Evolutionary conservation across 164 flowering plant species (phyloP).

Genomic region (Tetrastigma voinierianum): DNA sequence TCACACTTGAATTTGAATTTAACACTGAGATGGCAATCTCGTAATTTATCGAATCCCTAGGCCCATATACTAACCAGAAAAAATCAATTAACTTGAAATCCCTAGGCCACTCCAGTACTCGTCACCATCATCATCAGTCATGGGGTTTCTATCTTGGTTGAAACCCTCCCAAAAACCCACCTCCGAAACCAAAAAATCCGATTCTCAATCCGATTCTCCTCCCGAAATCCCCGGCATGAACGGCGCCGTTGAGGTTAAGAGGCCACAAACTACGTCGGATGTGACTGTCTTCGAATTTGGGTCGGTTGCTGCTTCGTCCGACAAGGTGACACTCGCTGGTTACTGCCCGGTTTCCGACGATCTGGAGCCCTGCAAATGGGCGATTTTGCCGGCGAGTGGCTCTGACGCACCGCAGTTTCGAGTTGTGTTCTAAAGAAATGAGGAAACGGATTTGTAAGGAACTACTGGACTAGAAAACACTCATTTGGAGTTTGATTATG

Average conservation of each 20-base stretch:
- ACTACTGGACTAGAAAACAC: background rate
- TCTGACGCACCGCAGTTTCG: slow-evolving; percentile 86
- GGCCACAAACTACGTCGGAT: slow-evolving; percentile 25
- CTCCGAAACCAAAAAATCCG: slow-evolving; percentile 11
- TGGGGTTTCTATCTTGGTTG: slow-evolving; percentile 81
- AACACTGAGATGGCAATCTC: too few relatives aligned
- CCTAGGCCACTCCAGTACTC: background rate
- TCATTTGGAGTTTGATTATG: too few relatives aligned
- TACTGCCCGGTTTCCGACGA: slow-evolving; percentile 96
- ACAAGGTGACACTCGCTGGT: slow-evolving; percentile 85
- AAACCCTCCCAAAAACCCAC: slow-evolving; percentile 21
- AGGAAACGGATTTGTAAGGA: background rate
- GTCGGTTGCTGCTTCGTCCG: slow-evolving; percentile 62
- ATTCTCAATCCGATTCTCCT: slow-evolving; percentile 17
- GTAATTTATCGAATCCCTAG: too few relatives aligned
- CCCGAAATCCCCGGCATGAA: slow-evolving; percentile 58
- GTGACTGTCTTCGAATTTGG: slow-evolving; percentile 91
- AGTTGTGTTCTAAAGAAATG: slow-evolving; percentile 57
- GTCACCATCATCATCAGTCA: slow-evolving; percentile 13
- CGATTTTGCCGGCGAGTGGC: slow-evolving; percentile 57
- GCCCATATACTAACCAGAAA: background rate
- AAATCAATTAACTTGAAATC: background rate
- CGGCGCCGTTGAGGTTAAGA: slow-evolving; percentile 76
- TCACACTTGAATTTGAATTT: too few relatives aligned
- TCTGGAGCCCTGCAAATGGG: slow-evolving; percentile 97